Base-by-base conservation (phyloP, 148 eudicot genomes). In the Camellia sinensis region DNA sequence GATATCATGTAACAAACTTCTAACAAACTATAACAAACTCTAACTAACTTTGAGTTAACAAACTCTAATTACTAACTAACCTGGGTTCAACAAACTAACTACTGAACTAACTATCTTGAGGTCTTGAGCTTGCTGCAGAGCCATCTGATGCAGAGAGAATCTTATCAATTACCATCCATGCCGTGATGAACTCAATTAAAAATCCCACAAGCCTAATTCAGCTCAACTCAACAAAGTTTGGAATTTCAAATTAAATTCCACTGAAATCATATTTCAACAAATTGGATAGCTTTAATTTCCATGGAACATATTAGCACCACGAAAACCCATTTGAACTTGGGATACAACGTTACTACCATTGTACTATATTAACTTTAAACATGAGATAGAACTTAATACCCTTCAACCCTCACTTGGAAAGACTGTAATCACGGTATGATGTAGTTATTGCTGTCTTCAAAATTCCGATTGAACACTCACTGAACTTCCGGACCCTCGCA, bases 401-500 rank as follows among this genome's bases (percentile, higher is more conserved):
- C 18, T 72, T 50, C 15, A 67, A 73, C 46, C 48, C 80, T 79
- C 75, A 90, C 92, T 70, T 86, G 40, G 89, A 82, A 76, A 83
- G 75, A 79, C 84, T 83, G 75, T 82, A 81, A 80, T 90, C 92
- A 76, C 88, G 82, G 68, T 90, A 88, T 63, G 82, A 88, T 41
- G 79, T 82, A 62, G 78, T 57, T 62, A 90, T 66, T n/a, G 90
- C 85, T 3, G 82, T 64, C 79, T 86, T 88, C 81, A 90, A 78
- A 43, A 83, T 80, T 22, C 82, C 81, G 73, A 85, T 86, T 13
- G 89, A 74, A 52, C 83, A 83, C 83, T 83, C 88, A 43, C 83
- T 83, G 74, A 84, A 88, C 79, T 88, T 88, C 80, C 90, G 81
- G 21, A 88, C 80, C 72, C 90, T 84, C 0, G 90, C 87, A 54